A percentile compares a stretch with the other conserved stretches of the same genome.
These are phyloP conservation scores for Malus hybrid DNA, from an alignment of 331 rosid species.

Conservation along the genomic window DNA sequence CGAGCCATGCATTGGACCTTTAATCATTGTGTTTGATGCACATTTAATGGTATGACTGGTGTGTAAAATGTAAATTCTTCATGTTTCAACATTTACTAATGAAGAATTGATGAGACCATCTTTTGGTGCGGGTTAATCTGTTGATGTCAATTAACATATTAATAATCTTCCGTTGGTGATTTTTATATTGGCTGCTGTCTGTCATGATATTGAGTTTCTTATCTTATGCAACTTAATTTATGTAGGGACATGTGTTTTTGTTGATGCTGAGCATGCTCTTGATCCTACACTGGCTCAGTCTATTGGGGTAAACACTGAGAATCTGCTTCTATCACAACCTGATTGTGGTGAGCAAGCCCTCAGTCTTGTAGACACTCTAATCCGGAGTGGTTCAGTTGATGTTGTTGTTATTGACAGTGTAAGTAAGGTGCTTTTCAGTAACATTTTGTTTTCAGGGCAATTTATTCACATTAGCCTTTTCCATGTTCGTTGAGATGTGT, in stretches of 20 bases:
- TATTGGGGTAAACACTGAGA: conserved; percentile 70
- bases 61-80: neutral
- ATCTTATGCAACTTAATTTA: conserved; percentile 10
- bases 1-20: neutral
- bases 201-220: neutral
- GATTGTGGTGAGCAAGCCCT: conserved; percentile 93
- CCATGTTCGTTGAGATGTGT: neutral
- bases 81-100: neutral
- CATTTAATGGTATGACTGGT: neutral
- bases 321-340: conserved; percentile 85
- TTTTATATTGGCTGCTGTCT: neutral
- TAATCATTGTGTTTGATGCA: neutral
- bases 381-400: conserved; percentile 89
- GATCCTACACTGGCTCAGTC: conserved; percentile 72
- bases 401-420: conserved; percentile 97
- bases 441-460: neutral
- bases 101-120: neutral
- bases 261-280: conserved; percentile 96
- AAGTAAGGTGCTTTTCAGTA: conserved; percentile 28
- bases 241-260: conserved; percentile 73
- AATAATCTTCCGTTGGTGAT: neutral
- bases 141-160: neutral
- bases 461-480: neutral
- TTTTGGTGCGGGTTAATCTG: neutral
- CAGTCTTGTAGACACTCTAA: conserved; percentile 77